Evolutionary conservation across 108 stramenopile species (phyloP).

Genomic region (Skeletonema tropicum): DNA sequence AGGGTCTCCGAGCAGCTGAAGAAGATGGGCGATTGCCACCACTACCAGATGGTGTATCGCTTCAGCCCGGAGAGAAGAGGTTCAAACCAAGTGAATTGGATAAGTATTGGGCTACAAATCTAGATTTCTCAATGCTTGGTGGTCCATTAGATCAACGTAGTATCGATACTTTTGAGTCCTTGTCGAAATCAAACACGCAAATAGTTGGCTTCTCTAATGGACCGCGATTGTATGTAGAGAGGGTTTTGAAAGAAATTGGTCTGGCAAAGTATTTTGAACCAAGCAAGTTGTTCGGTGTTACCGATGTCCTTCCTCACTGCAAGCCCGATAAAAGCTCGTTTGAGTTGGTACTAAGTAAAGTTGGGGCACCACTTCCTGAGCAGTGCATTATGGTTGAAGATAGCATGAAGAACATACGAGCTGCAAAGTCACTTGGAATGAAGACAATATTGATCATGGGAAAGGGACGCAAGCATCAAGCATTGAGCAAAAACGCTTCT

Average conservation of each 20-base stretch:
- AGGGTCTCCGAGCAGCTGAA: conserved; percentile 71
- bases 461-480: conserved; percentile 25
- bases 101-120: conserved; percentile 69
- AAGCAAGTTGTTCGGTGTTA: conserved; percentile 73
- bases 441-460: conserved; percentile 73
- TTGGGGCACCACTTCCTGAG: conserved; percentile 53
- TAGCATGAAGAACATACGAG: conserved; percentile 85
- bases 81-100: conserved; percentile 61
- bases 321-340: conserved; percentile 85
- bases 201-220: conserved; percentile 83
- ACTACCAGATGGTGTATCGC: conserved; percentile 22
- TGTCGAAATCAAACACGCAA: neutral
- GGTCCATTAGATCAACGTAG: conserved; percentile 47
- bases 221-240: conserved; percentile 63
- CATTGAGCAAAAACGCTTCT: conserved; percentile 2
- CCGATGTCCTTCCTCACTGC: conserved; percentile 82
- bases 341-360: conserved; percentile 54
- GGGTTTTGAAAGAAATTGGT: conserved; percentile 67
- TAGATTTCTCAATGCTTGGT: conserved; percentile 67
- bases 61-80: conserved; percentile 18
- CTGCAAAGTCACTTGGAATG: conserved; percentile 77
- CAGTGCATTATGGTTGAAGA: conserved; percentile 87
- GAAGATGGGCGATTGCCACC: conserved; percentile 71
- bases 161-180: conserved; percentile 39
- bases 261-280: conserved; percentile 61